phyloP scores from a whole-genome alignment of 164 flowering plant genomes.

The Umbilicus rupestris region DNA sequence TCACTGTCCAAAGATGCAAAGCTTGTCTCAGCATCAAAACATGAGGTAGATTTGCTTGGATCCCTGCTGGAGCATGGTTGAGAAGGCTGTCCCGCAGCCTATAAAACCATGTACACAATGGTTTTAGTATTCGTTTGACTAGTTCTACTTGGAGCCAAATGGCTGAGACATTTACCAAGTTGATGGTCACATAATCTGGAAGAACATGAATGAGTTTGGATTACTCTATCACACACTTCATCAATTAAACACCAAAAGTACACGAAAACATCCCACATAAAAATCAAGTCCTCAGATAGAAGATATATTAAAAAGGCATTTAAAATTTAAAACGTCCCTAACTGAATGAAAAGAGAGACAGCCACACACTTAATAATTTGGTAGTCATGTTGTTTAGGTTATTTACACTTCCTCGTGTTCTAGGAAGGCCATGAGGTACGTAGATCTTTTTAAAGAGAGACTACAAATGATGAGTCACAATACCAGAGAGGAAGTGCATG shows the following conservation, averaged over 20 bases:
- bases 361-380: too few relatives aligned
- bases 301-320: background rate
- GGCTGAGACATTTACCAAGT: background rate
- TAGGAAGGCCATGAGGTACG: too few relatives aligned
- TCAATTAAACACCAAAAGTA: background rate
- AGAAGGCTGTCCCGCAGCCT: conserved; percentile 47
- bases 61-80: conserved; percentile 22
- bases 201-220: background rate
- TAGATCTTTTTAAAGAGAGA: background rate
- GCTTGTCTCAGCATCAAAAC: conserved; percentile 28
- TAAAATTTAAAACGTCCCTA: background rate
- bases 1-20: conserved; percentile 21
- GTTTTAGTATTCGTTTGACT: background rate
- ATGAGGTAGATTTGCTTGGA: conserved; percentile 21
- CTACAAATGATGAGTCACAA: background rate
- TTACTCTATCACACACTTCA: too few relatives aligned
- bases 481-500: background rate
- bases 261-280: background rate
- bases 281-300: background rate
- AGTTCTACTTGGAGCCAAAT: background rate
- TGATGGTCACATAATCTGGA: too few relatives aligned
- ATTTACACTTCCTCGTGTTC: too few relatives aligned
- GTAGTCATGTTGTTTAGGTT: too few relatives aligned
- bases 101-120: conserved; percentile 4
- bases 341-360: background rate